Evolutionary conservation across 345 rosid species (phyloP), one percentile per base, ranked within the genome.

Genomic region (Hibiscus trionum): DNA sequence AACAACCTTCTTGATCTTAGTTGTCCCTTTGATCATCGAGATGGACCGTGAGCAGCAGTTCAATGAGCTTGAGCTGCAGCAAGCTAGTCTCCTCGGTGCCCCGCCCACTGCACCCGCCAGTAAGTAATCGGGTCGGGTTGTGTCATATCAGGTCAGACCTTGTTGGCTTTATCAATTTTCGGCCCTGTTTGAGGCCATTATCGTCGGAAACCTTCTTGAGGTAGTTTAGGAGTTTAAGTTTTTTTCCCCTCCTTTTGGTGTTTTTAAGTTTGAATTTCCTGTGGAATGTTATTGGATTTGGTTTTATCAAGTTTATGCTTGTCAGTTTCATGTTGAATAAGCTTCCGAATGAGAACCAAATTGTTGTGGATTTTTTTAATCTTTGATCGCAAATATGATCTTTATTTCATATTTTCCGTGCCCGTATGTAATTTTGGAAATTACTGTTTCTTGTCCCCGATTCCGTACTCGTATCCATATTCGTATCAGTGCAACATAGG

Each of bases 1-100:
- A 4, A 88, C 98, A 19, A 88, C 93, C 26, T 76, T 88, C 77
- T 78, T 93, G 53, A 80, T 93, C 74, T 83, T 93, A 26, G 86
- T 77, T 7, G 86, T 92, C 1, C 97, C 97, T 9, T 81, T 88
- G 76, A 78, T 88, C 58, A 78, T 92, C 65, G 86, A 80, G 83
- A 83, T 82, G 90, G 62, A 59, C 62, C 62, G 62, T 4, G 62
- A 59, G 62, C 62, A 59, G 37, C 62, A 59, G 37, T 27, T 59
- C 62, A 59, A 12, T 27, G 62, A 59, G 62, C 62, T 59, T 26
- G 62, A 59, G 35, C 62, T 59, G 29, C 62, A 59, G n/a, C 62
- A 59, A 59, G 62, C 62, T 59, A 59, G 62, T 27, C 62, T 59
- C n/a, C 62, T 59, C 9, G 62, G 62, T 59, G 62, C 62, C 62